Evolutionary conservation across 2,329 filamentous ascomycete genomes (phyloP), one percentile per base, ranked within the genome.

Genomic region (Stemphylium beticola): DNA sequence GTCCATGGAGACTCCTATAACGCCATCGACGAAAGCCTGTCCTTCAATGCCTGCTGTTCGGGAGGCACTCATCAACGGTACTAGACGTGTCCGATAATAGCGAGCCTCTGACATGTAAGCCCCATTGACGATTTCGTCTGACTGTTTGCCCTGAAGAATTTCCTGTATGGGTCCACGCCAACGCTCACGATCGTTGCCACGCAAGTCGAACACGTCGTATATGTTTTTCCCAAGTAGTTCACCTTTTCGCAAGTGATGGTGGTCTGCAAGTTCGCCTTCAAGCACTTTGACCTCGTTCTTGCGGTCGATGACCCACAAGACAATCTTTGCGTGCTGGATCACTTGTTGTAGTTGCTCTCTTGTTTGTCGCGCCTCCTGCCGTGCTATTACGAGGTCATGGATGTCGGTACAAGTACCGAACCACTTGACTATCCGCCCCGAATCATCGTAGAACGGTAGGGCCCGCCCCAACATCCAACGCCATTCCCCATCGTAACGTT

Each of bases 331-430:
- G 64, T 92, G 88, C 32, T 87, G 84, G 50, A 93, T 87, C 22
- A 93, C 89, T 56, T 86, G 88, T 8, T 87, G 79, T 0, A 93
- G 79, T 67, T 92, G 88, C 64, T 88, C 84, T n/a, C 86, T 82
- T 15, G 84, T 88, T 53, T 85, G 82, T 57, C 85, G 86, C 14
- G 87, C 87, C 43, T 82, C 82, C 57, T 88, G 80, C 55, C 88
- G 86, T 12, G 87, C 83, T 66, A 89, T 82, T 3, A 92, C 87
- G 38, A 86, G 81, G 57, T 92, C 89, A 66, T 93, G 87, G 15
- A 92, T 89, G 60, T 93, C 90, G 11, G 90, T 92, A 65, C 87
- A 92, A 1, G 89, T 92, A 14, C 89, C 90, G 64, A 90, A 91
- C 90, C 90, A 93, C 68, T 90, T 91, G 54, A 90, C 81, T 43